phyloP scores from a whole-genome alignment of 2,329 filamentous ascomycete species.

The Alternaria incomplexa region DNA sequence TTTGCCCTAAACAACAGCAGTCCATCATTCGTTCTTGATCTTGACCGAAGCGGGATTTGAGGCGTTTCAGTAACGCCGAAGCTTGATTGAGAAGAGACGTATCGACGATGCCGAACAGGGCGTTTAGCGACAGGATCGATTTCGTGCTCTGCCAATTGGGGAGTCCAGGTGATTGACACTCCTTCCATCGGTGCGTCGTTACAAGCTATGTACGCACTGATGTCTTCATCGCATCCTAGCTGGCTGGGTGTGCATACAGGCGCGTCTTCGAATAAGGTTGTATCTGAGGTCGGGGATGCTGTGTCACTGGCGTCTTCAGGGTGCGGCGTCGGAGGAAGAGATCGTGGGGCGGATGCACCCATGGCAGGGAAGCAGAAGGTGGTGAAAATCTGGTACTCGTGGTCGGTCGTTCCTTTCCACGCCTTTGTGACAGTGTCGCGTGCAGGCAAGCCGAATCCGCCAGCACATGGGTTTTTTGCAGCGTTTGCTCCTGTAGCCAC shows the following conservation, averaged over 20 bases:
- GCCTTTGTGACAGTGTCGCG: not conserved
- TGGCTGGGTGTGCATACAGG: not conserved
- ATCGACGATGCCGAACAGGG: not conserved
- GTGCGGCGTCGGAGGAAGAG: not conserved
- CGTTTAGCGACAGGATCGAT: not conserved
- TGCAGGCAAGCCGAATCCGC: not conserved
- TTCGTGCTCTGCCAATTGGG: not conserved
- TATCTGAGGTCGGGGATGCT: conserved; percentile 14
- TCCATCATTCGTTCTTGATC: conserved; percentile 12
- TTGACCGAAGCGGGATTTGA: conserved; percentile 2
- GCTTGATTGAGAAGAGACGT: not conserved
- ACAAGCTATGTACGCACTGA: not conserved
- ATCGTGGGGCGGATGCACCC: not conserved
- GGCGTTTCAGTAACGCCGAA: not conserved
- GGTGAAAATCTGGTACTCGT: not conserved
- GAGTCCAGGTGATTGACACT: not conserved
- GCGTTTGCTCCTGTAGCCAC: not conserved
- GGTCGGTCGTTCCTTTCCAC: not conserved
- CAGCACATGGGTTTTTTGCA: not conserved
- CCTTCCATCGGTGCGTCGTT: not conserved
- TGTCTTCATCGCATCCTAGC: not conserved
- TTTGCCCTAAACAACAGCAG: conserved; percentile 17
- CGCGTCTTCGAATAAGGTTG: conserved; percentile 12
- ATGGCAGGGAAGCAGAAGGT: not conserved
- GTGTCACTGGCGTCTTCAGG: not conserved